Base-by-base conservation (phyloP, 202 grass and related monocot species). In the Setaria viridis region DNA sequence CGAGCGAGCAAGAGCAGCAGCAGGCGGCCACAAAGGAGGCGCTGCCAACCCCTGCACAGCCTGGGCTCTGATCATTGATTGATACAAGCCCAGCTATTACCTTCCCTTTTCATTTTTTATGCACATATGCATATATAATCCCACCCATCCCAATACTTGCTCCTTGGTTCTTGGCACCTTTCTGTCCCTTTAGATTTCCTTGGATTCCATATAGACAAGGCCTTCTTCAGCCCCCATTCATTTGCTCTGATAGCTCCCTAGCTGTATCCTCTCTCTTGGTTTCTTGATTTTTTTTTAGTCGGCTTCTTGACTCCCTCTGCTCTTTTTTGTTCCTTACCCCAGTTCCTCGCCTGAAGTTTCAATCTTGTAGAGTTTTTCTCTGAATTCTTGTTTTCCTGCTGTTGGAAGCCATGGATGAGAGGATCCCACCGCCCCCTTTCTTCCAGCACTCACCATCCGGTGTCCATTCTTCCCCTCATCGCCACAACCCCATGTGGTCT, bases 381-480 rank as follows among this genome's bases (percentile, higher is more conserved):
- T 68, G 42, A 62, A 54, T 80, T 87, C 62, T 63, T 87, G 37
- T 9, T 67, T 47, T 67, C 7, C 13, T 30, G 62, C 67, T 55
- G 68, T 55, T 69, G 43, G 65, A 20, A 42, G 72, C 65, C 69
- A 99, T 99, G 96, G 93, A 94, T 72, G 96, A 99, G 82, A 93
- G 93, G 87, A 91, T 91, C 60, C 91, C 84, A n/a, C 88, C 82
- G 49, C 81, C 88, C 77, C 72, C 76, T 80, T 99, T 94, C 88
- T 96, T 94, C 88, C 93, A 91, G 84, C 89, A 89, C 71, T 95
- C 92, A 11, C 92, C 92, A 41, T 98, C 93, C 19, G 91, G 95
- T 46, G 86, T 95, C 75, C 93, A 94, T 85, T 94, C 93, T 39
- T 99, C 93, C 15, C 90, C 91, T 70, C 90, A 91, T 70, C 96